Evolutionary conservation across 495 filamentous ascomycete species (phyloP).

Genomic region (Penicillium chermesinum): DNA sequence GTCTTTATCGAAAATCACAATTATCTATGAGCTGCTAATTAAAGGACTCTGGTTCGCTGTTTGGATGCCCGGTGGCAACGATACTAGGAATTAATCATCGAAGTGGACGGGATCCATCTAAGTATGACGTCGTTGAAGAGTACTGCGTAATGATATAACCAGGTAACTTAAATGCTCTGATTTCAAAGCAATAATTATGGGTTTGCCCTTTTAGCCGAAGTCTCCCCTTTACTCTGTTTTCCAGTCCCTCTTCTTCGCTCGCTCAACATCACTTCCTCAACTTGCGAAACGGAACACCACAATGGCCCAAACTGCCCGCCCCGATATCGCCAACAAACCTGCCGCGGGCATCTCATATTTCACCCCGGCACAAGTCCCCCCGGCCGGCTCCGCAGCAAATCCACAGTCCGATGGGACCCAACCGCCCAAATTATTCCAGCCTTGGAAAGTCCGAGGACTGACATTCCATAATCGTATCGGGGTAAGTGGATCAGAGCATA

Average conservation of each 20-base stretch:
- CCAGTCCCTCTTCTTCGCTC: not conserved
- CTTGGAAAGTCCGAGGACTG: slow-evolving; percentile 53
- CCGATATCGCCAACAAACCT: slow-evolving; percentile 36
- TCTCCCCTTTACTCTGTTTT: not conserved
- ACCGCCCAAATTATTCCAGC: slow-evolving; percentile 63
- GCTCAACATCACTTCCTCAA: not conserved
- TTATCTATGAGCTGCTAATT: too few species aligned
- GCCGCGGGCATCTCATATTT: slow-evolving; percentile 55
- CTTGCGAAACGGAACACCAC: too few species aligned
- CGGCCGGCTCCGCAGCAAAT: slow-evolving; percentile 56
- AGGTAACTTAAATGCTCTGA: too few species aligned
- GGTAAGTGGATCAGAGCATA: slow-evolving; percentile 1
- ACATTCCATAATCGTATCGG: slow-evolving; percentile 45
- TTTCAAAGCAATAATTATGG: too few species aligned
- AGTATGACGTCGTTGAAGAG: too few species aligned
- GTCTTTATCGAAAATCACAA: too few species aligned
- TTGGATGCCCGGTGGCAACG: too few species aligned
- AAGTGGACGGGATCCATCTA: too few species aligned
- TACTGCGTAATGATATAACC: too few species aligned
- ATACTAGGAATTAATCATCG: too few species aligned
- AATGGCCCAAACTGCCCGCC: slow-evolving; percentile 5
- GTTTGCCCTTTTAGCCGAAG: too few species aligned
- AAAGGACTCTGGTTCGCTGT: too few species aligned
- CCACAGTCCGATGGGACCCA: slow-evolving; percentile 51
- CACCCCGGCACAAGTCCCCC: slow-evolving; percentile 55